Evolutionary conservation across 164 flowering plant genomes (phyloP), one percentile per base, ranked within the genome.

Genomic region (Cinnamomum chago): DNA sequence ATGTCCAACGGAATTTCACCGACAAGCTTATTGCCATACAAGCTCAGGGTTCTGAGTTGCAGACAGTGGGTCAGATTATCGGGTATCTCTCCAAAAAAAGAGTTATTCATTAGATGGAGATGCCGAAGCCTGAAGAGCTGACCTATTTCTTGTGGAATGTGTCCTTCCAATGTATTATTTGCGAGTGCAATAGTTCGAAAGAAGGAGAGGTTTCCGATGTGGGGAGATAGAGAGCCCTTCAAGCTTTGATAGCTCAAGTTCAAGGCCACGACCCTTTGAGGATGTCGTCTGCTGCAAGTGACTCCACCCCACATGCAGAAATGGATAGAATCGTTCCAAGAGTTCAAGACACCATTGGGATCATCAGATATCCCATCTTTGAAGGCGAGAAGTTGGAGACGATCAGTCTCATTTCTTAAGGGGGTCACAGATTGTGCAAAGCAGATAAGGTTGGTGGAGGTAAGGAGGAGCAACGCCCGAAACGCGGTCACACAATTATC

Each of bases 271-370:
- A 84, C 86, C 22, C 86, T 76, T 30, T 60, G 30, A 67, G 23
- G 71, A 14, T 65, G 65, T 23, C 51, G 70, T 23, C 13, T 70
- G 24, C 76, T 69, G 80, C 86, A 85, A 3, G 73, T 68, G 20
- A 84, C 80, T 5, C 88, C 87, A 5, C 0, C 15, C 88, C 88
- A 84, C 13, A 74, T 50, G 72, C 85, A 82, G 62, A 82, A 79
- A 70, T 76, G 74, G 60, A 71, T 7, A 17, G 83, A 73, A 64
- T 65, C 51, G 51, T 81, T 84, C 86, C 85, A 86, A 12, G 85
- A 82, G 62, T 30, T 75, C 78, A 84, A n/a, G 15, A 75, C 40
- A 0, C 72, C 13, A 0, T 52, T 35, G 1, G 83, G 85, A 67
- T 84, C 85, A 30, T 55, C 71, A 35, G 72, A 67, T 72, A 76